phyloP scores from a whole-genome alignment of 164 flowering plant genomes.

The Berberis thunbergii region DNA sequence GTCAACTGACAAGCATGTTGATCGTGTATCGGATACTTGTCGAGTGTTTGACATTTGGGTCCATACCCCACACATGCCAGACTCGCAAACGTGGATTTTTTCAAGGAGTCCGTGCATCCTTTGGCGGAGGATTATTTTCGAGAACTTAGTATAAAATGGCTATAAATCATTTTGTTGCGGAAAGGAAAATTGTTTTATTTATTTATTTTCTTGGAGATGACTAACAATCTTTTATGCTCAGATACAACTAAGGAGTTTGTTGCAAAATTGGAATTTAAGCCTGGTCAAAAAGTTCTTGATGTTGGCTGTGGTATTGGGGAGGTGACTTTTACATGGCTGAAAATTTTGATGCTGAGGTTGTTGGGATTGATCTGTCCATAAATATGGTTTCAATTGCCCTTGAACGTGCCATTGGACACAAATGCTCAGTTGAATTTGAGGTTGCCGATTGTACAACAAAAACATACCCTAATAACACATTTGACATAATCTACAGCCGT shows the following conservation, averaged over 20 bases:
- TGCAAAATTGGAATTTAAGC: slow-evolving; percentile 61
- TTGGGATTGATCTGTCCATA: slow-evolving; percentile 89
- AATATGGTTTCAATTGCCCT: slow-evolving; percentile 96
- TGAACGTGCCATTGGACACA: slow-evolving; percentile 88
- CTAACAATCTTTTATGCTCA: slow-evolving; percentile 20
- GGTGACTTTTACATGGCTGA: slow-evolving; percentile 99
- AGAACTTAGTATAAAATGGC: no score
- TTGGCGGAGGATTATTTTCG: no score
- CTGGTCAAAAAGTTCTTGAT: slow-evolving; percentile 91
- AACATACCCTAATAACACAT: no score
- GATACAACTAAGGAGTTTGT: slow-evolving; percentile 97
- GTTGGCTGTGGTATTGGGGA: slow-evolving; percentile 99
- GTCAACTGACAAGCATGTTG: no score
- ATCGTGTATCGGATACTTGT: no score
- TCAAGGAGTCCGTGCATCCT: no score
- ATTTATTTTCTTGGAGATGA: not conserved
- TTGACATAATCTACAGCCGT: no score
- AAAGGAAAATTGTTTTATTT: not conserved
- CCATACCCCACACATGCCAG: no score
- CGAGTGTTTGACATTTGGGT: no score
- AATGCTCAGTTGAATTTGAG: slow-evolving; percentile 87
- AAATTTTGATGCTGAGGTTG: slow-evolving; percentile 69
- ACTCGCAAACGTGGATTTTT: no score
- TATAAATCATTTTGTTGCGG: no score
- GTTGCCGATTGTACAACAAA: slow-evolving; percentile 76